Evolutionary conservation across 192 early-diverging fungal genomes (phyloP).

Genomic region (Podila verticillata): DNA sequence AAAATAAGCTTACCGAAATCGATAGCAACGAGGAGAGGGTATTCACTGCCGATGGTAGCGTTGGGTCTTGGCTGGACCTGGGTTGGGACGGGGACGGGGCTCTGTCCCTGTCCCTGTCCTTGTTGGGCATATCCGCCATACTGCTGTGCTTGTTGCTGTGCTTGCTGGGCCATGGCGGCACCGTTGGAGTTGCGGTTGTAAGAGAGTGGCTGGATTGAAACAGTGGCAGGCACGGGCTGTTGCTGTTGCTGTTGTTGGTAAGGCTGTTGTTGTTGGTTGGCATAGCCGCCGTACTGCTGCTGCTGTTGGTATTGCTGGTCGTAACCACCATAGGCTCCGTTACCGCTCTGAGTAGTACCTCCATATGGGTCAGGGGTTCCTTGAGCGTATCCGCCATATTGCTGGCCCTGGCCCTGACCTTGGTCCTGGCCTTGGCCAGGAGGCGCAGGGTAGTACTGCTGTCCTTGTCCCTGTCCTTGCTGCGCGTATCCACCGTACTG

Average conservation of each 20-base stretch:
- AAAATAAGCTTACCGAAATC: constrained; percentile 50
- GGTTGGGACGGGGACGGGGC: constrained; percentile 1
- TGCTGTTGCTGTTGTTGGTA: constrained; percentile 19
- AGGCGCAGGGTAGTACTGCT: constrained; percentile 20
- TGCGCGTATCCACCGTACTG: constrained; percentile 32
- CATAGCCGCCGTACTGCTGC: constrained; percentile 15
- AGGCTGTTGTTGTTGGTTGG: constrained; percentile 21
- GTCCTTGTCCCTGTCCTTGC: constrained; percentile 18
- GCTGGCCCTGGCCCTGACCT: constrained; percentile 14
- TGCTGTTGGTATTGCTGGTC: constrained; percentile 23
- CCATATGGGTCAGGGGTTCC: constrained; percentile 11
- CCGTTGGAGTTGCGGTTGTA: constrained; percentile 11
- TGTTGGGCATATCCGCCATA: constrained; percentile 16
- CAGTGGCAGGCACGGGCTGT: constrained; percentile 11
- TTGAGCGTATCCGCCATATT: constrained; percentile 24
- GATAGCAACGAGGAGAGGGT: constrained; percentile 55
- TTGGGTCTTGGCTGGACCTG: constrained; percentile 14
- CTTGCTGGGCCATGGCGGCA: neutral
- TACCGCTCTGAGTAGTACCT: constrained; percentile 3
- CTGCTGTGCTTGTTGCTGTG: constrained; percentile 12
- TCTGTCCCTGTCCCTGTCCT: constrained; percentile 18
- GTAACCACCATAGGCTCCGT: constrained; percentile 18
- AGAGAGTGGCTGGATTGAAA: constrained; percentile 33
- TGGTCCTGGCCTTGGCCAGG: constrained; percentile 6
- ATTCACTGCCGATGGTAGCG: constrained; percentile 33